These are phyloP conservation scores for Tulasnella sp. DNA, from an alignment of 768 basidiomycete species.

Conservation along the genomic window DNA sequence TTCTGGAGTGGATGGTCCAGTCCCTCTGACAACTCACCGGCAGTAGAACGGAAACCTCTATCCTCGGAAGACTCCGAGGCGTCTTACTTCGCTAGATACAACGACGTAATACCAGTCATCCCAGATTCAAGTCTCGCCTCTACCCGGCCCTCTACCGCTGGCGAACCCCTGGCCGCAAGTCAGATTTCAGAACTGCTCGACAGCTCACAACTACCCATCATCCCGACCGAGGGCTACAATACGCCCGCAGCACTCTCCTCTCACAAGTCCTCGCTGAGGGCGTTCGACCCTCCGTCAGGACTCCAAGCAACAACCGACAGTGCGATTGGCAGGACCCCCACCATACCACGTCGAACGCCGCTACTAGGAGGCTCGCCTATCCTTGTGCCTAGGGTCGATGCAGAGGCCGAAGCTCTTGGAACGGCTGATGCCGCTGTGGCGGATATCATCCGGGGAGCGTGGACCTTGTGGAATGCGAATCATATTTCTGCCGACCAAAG, in stretches of 20 bases:
- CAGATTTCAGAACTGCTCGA: not conserved
- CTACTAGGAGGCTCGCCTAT: not conserved
- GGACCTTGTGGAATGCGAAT: not conserved
- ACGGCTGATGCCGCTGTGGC: not conserved
- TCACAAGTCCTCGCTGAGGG: not conserved
- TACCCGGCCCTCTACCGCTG: not conserved
- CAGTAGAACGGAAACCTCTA: not conserved
- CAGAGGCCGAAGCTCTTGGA: not conserved
- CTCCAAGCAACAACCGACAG: not conserved
- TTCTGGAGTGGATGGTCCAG: constrained; percentile 6
- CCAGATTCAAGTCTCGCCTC: not conserved
- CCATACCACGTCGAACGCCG: not conserved
- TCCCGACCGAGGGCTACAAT: not conserved
- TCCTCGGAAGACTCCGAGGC: not conserved
- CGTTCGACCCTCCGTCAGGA: not conserved
- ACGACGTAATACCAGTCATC: not conserved
- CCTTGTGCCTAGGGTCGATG: not conserved
- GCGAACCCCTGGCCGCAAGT: not conserved
- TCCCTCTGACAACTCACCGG: not conserved
- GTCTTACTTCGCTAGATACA: not conserved
- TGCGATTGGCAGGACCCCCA: not conserved
- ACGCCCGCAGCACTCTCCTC: not conserved
- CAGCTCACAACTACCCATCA: not conserved
- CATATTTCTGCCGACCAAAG: not conserved
- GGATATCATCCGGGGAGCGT: not conserved